Conservation (phyloP, 176 grass and related monocot species). For the Hyparrhenia diplandra region DNA sequence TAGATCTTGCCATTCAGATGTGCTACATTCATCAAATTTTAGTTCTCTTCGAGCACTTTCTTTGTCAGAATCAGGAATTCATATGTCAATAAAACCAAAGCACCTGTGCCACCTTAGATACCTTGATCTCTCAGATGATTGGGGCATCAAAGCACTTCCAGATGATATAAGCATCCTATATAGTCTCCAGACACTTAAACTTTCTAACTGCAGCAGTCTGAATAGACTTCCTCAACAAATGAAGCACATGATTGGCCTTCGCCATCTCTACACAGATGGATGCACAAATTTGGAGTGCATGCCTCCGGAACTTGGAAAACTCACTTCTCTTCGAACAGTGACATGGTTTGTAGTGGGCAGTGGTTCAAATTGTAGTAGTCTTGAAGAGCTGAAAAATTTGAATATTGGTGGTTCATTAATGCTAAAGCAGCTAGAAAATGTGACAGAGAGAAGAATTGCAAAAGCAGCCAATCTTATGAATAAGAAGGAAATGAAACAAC, state of each 20-base stretch:
- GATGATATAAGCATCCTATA: background rate
- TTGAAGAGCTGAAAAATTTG: background rate
- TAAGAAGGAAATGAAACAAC: background rate
- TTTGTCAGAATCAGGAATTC: too few relatives aligned
- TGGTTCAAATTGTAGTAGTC: background rate
- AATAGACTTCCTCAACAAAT: background rate
- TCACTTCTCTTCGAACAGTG: background rate
- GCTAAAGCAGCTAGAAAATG: background rate
- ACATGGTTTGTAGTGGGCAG: background rate
- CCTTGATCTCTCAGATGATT: background rate
- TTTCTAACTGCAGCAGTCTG: background rate
- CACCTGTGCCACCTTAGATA: background rate
- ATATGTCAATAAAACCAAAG: background rate
- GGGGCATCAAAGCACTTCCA: background rate
- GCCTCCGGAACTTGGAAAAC: background rate
- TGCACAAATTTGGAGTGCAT: background rate
- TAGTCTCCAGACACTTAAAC: background rate
- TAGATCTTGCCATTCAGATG: accelerated
- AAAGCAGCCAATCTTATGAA: background rate
- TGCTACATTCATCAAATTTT: background rate
- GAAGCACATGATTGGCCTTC: background rate
- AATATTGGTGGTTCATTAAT: background rate
- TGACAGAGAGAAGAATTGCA: background rate
- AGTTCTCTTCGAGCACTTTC: background rate
- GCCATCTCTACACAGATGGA: background rate